A percentile compares a stretch with the other conserved stretches of the same genome.
Conservation (phyloP, 129 eudicot genomes). For the Mikania micrantha region DNA sequence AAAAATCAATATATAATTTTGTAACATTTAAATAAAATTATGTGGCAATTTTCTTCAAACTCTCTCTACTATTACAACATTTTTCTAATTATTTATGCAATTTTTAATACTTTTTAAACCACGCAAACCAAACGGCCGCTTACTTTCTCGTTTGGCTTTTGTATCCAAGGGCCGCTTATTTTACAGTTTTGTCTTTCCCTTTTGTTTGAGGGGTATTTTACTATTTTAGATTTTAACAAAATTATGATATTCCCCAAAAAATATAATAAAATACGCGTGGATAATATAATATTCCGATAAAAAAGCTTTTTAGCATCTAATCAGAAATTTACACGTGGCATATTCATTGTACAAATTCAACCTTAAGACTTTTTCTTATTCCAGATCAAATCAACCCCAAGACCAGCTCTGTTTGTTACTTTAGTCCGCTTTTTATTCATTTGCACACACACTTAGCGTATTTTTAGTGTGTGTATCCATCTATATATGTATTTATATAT, state of each 20-base stretch:
- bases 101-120: too few species aligned
- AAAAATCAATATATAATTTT: too few species aligned
- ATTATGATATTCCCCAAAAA: not conserved
- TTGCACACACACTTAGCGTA: conserved; percentile 20
- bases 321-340: conserved; percentile 12
- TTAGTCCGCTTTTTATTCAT: conserved; percentile 25
- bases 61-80: too few species aligned
- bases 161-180: not conserved
- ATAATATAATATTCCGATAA: not conserved
- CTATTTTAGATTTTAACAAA: not conserved
- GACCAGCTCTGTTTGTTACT: conserved; percentile 19
- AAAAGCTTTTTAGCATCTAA: not conserved
- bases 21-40: too few species aligned
- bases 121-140: not conserved
- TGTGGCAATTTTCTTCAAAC: too few species aligned
- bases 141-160: not conserved
- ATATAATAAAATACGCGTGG: not conserved
- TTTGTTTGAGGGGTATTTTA: not conserved
- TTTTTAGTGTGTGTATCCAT: conserved; percentile 22
- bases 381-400: conserved; percentile 6
- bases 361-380: conserved; percentile 27
- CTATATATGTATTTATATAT: not conserved
- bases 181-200: not conserved
- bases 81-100: too few species aligned
- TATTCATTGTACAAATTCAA: conserved; percentile 19